phyloP scores from a whole-genome alignment of 2,329 filamentous ascomycete species.

The Sporothrix dimorphospora region DNA sequence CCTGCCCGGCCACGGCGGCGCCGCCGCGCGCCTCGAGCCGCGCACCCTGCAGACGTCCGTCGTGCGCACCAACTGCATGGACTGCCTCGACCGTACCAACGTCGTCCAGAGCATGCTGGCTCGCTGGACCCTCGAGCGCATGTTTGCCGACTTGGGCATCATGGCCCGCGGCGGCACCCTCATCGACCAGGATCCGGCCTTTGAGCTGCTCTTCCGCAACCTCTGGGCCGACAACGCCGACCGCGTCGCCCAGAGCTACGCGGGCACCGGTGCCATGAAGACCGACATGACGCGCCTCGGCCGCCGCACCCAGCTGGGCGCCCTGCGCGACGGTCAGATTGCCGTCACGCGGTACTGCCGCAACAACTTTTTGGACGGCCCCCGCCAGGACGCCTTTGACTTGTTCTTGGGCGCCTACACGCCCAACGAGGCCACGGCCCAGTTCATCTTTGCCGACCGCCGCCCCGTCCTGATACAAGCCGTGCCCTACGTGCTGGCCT shows the following conservation, averaged over 20 bases:
- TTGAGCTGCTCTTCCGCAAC: constrained; percentile 93
- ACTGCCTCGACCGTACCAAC: constrained; percentile 96
- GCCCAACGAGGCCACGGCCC: constrained; percentile 69
- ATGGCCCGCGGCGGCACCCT: constrained; percentile 76
- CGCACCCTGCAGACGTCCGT: constrained; percentile 83
- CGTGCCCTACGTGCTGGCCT: constrained; percentile 88
- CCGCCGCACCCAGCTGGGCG: constrained; percentile 80
- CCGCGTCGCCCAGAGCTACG: constrained; percentile 88
- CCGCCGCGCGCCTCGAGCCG: constrained; percentile 74
- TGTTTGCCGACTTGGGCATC: constrained; percentile 82
- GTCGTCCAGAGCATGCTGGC: constrained; percentile 98
- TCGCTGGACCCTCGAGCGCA: constrained; percentile 83
- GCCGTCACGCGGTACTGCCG: constrained; percentile 85
- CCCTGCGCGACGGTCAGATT: constrained; percentile 83
- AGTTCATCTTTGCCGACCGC: constrained; percentile 79
- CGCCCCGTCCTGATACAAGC: constrained; percentile 86
- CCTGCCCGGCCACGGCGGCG: constrained; percentile 69
- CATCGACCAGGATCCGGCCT: constrained; percentile 73
- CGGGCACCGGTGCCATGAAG: constrained; percentile 95
- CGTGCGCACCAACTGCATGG: constrained; percentile 98
- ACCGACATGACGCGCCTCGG: constrained; percentile 97
- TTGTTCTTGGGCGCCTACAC: constrained; percentile 88
- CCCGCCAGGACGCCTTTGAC: constrained; percentile 92
- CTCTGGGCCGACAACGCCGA: constrained; percentile 99
- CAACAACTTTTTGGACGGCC: constrained; percentile 95